phyloP scores from a whole-genome alignment of 1,284 basidiomycete genomes.

The Ustilago crameri region DNA sequence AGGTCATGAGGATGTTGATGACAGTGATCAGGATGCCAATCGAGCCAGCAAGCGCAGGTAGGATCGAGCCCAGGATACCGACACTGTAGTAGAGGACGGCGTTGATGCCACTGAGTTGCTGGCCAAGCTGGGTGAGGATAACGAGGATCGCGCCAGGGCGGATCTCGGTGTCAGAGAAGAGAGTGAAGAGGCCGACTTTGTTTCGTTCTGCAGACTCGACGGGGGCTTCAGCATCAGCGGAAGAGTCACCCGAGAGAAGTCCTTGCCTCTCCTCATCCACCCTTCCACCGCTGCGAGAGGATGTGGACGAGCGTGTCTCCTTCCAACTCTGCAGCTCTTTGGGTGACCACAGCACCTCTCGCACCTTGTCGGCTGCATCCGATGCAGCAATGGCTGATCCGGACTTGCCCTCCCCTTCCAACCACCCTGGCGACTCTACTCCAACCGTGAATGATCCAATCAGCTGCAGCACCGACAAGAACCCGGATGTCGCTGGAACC shows the following conservation, averaged over 20 bases:
- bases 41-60: slow-evolving; percentile 45
- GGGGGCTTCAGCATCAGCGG: background rate
- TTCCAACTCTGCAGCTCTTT: slow-evolving; percentile 39
- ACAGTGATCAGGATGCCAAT: slow-evolving; percentile 63
- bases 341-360: slow-evolving; percentile 39
- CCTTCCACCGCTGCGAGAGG: background rate
- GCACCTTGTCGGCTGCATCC: slow-evolving; percentile 28
- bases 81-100: slow-evolving; percentile 65
- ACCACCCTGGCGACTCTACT: slow-evolving; percentile 58
- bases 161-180: slow-evolving; percentile 39
- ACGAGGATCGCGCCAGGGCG: slow-evolving; percentile 50
- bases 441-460: slow-evolving; percentile 53
- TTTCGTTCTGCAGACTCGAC: background rate
- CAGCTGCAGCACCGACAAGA: slow-evolving; percentile 66
- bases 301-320: slow-evolving; percentile 6
- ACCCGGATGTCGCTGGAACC: slow-evolving; percentile 65
- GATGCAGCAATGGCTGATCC: slow-evolving; percentile 3
- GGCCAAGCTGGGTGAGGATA: slow-evolving; percentile 60
- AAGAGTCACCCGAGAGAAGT: slow-evolving; percentile 13
- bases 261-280: slow-evolving; percentile 38
- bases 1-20: slow-evolving; percentile 79
- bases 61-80: slow-evolving; percentile 56
- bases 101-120: slow-evolving; percentile 65
- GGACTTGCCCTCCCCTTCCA: slow-evolving; percentile 40
- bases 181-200: slow-evolving; percentile 13